Base-by-base conservation (phyloP, 2,329 filamentous ascomycete genomes). In the Spiromastix sp. region DNA sequence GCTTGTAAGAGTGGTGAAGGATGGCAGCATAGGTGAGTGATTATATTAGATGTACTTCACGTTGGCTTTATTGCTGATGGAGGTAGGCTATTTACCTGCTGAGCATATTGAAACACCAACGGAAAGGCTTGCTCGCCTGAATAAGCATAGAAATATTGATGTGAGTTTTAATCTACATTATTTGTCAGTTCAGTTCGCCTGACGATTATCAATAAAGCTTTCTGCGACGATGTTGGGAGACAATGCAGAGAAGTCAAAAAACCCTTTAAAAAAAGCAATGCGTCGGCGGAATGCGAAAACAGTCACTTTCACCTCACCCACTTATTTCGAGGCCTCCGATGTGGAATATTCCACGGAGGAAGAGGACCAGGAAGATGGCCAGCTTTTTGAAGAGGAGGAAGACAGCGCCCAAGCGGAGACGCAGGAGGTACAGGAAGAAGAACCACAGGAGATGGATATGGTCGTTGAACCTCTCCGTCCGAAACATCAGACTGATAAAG, bases 61-160 rank as follows among this genome's bases (percentile, higher is more conserved):
- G n/a, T n/a, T n/a, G n/a, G n/a, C n/a, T n/a, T n/a, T n/a, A n/a
- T n/a, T n/a, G n/a, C n/a, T n/a, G n/a, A n/a, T n/a, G n/a, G 33
- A 17, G 13, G 22, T 42, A 94, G 89, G 89, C 28, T 98, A 98
- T 55, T 68, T 98, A 37, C 91, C 91, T 32, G 91, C 91, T 32
- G 91, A 98, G 59, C 91, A 98, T 56, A 98, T 98, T 46, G 91
- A 98, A 59, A 98, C 91, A 6, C 91, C 91, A 2, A 95, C 89
- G 11, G 91, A 98, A 67, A 75, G 91, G 54, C 64, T 98, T 42
- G 91, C 91, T 30, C 78, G 91, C 44, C 64, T 96, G 44, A 98
- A 98, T 61, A 98, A 98, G 63, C 91, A 98, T 62, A 77, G 91
- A 54, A 98, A 98, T 54, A 87, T 96, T 49, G 91, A 98, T 66